phyloP scores from a whole-genome alignment of 169 alveolate genomes.

The Babesia caballi region DNA sequence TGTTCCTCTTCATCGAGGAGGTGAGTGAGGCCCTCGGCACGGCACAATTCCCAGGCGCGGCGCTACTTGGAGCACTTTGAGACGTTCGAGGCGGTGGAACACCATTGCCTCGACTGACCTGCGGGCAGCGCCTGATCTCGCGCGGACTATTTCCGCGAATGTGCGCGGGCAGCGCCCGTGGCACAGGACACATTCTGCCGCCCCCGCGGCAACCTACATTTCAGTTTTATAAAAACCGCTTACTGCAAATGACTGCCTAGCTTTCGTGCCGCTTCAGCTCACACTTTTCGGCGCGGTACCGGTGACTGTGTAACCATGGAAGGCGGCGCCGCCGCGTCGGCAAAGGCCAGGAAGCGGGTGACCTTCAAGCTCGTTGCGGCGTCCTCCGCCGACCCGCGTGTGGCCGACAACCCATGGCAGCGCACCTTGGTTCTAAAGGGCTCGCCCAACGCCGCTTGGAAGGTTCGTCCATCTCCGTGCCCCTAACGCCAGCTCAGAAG shows the following conservation, averaged over 20 bases:
- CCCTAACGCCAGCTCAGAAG: conserved; percentile 6
- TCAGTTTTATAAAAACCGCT: background rate
- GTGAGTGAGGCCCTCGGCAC: background rate
- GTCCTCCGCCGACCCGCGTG: conserved; percentile 49
- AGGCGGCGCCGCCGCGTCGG: background rate
- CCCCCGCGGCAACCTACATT: too few relatives aligned
- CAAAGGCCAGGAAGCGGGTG: conserved; percentile 19
- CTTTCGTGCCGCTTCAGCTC: too few relatives aligned
- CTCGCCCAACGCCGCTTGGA: conserved; percentile 27
- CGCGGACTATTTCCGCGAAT: too few relatives aligned
- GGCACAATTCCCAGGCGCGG: conserved; percentile 14
- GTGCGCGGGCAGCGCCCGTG: too few relatives aligned
- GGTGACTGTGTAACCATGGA: background rate
- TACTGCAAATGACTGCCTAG: too few relatives aligned
- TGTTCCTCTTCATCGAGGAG: conserved; percentile 68
- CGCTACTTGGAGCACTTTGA: conserved; percentile 58
- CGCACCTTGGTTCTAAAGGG: conserved; percentile 45
- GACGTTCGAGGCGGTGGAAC: conserved; percentile 17
- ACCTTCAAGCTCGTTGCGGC: conserved; percentile 60
- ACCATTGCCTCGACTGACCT: background rate
- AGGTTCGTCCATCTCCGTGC: conserved; percentile 1
- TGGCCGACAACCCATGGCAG: conserved; percentile 32
- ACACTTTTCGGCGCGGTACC: too few relatives aligned
- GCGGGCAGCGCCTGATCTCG: background rate
- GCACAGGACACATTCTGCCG: too few relatives aligned